phyloP scores from a whole-genome alignment of 305 asterid genomes.

The Fraxinus baroniana region DNA sequence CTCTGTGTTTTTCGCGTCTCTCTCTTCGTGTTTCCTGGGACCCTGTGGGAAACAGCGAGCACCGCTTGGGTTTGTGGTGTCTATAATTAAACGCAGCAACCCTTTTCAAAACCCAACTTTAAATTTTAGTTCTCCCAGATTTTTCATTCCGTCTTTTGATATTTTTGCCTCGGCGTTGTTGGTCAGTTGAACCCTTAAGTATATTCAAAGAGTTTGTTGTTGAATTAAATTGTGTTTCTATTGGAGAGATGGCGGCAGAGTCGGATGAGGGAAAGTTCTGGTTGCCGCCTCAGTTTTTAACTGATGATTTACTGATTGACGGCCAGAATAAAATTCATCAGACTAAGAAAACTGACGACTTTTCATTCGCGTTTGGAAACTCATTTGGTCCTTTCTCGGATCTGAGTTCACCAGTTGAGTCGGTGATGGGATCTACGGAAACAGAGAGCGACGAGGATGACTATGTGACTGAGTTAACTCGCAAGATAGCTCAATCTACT shows the following conservation, averaged over 20 bases:
- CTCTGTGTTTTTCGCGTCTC: not conserved
- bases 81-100: constrained; percentile 46
- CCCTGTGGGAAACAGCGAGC: constrained; percentile 10
- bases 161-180: not conserved
- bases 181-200: not conserved
- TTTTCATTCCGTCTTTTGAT: not conserved
- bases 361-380: constrained; percentile 15
- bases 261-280: constrained; percentile 56
- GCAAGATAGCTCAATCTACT: constrained; percentile 34
- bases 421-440: constrained; percentile 43
- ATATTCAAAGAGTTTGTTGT: not conserved
- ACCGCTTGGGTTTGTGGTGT: constrained; percentile 21
- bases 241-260: constrained; percentile 39
- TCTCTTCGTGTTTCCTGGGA: constrained; percentile 17
- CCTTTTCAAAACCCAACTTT: constrained; percentile 19
- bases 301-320: constrained; percentile 46
- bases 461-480: constrained; percentile 34
- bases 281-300: constrained; percentile 57
- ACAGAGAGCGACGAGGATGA: constrained; percentile 66
- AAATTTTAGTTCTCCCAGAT: not conserved
- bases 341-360: constrained; percentile 19
- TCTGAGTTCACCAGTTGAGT: constrained; percentile 60
- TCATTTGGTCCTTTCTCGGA: constrained; percentile 37
- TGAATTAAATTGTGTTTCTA: not conserved
- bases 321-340: constrained; percentile 21